Base-by-base conservation (phyloP, 2,329 filamentous ascomycete species). In the Microdochium bolleyi region DNA sequence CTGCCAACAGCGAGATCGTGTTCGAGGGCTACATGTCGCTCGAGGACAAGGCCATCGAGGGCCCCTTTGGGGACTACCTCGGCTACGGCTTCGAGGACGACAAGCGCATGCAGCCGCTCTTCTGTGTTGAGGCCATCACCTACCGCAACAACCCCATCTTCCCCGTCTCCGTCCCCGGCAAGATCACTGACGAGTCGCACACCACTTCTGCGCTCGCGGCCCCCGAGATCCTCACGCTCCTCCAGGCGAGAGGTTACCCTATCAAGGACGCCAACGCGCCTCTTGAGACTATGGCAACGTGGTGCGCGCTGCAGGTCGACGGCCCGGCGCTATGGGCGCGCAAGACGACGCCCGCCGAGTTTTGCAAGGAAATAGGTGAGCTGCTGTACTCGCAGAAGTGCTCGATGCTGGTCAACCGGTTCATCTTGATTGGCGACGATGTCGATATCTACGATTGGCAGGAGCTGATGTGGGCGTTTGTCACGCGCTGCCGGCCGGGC, bases 281-380 rank as follows among this genome's bases (percentile, higher is more conserved):
- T 0, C 73, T 75, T 49, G 72, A 76, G 54, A 67, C 72, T 0
- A 72, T 76, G 53, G 74, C 73, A 0, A 77, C 70, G 0, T 79
- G 76, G 76, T 67, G 68, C 0, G 74, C 66, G 0, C 57, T 86
- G 59, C 75, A 82, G 54, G 75, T 84, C 22, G 82, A 86, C 60
- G 78, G 74, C 1, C 67, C 72, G 5, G 78, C 78, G 60, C 71
- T 85, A 9, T 76, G 77, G 27, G 71, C 74, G 9, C 75, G 82
- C 73, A 76, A 82, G 48, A 77, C 75, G 16, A 77, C 62, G 1
- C 52, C 70, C 0, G 55, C 63, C 19, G 67, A 70, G 0, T 70
- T 79, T 48, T 64, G 64, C 49, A 63, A 66, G 46, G 60, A 59
- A 22, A 59, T 79, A 11, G 76, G 74, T 1, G 67, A 76, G 41